Conservation (phyloP, 495 filamentous ascomycete species). For the Glonium stellatum region DNA sequence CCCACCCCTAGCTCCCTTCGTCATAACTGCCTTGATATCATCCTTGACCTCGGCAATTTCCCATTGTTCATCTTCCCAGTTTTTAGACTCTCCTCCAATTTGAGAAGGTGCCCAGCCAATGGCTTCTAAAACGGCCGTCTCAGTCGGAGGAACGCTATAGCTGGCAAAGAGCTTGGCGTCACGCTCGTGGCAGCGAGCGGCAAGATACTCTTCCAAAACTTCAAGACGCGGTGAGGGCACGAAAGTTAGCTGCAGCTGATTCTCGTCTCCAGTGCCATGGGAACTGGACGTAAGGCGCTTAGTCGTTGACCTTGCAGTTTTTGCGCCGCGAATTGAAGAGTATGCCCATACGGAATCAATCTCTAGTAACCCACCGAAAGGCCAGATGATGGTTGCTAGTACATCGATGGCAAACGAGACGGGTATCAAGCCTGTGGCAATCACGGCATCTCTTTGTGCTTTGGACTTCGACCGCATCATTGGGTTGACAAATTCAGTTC, state of each 20-base stretch:
- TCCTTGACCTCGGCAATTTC: conserved; percentile 36
- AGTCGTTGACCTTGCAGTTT: conserved; percentile 30
- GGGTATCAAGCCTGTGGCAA: conserved; percentile 35
- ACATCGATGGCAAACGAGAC: conserved; percentile 34
- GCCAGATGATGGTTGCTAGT: conserved; percentile 32
- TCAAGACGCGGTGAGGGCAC: conserved; percentile 31
- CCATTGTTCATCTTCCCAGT: conserved; percentile 39
- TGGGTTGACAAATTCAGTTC: conserved; percentile 33
- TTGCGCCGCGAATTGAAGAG: conserved; percentile 34
- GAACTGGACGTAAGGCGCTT: conserved; percentile 27
- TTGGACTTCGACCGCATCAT: conserved; percentile 36
- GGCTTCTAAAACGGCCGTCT: conserved; percentile 32
- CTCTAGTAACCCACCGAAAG: conserved; percentile 34
- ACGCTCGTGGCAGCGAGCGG: conserved; percentile 26
- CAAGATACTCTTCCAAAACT: conserved; percentile 31
- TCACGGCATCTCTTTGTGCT: conserved; percentile 34
- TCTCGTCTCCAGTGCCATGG: conserved; percentile 17
- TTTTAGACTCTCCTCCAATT: conserved; percentile 24
- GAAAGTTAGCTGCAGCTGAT: conserved; percentile 30
- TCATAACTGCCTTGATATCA: conserved; percentile 29
- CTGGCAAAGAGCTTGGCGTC: conserved; percentile 27
- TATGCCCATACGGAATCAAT: conserved; percentile 35
- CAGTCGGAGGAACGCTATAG: conserved; percentile 26
- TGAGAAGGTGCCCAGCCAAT: conserved; percentile 33
- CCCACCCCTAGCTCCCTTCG: conserved; percentile 34